Base-by-base conservation (phyloP, 176 grass and related monocot genomes). In the Eleusine coracana region DNA sequence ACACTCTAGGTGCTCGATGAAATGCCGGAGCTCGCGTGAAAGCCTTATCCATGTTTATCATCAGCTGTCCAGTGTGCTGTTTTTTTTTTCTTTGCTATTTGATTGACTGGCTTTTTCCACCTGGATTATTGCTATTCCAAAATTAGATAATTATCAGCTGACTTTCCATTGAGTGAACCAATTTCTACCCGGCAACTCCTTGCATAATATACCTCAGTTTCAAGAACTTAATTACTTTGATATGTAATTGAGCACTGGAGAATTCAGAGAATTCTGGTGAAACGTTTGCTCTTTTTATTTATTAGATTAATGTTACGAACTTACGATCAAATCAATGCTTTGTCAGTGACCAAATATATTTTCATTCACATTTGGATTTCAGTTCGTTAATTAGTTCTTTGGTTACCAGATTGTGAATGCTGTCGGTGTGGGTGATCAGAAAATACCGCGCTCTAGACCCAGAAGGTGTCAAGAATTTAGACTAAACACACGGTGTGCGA, bases 1-100 rank as follows among this genome's bases (percentile, higher is more conserved):
- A 42, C 59, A 74, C 49, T 11, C 27, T 6, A 86, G 65, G 16
- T 98, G 95, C 76, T 98, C 68, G 86, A 98, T 67, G 68, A 91
- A 98, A 91, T 93, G 90, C 64, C 29, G 3, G 58, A 66, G 45
- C 28, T 58, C 37, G 15, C 17, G 7, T 75, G 21, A 34, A 21
- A 55, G 42, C 38, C 6, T 76, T 7, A 2, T 70, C 29, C 28
- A 8, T 71, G 18, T 77, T 28, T 36, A 28, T 49, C 37, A 37
- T 77, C 28, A 50, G 17, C 7, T 48, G 7, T 40, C 82, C 0
- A 66, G 2, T 18, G 25, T 25, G 7, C 64, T 36, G 18, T 31
- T 85, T 3, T 45, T 7, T 49, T 14, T 14, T n/a, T 17, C 3
- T 3, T 13, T 40, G 1, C 55, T 31, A 3, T 3, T 6, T 0